Evolutionary conservation across 2,329 filamentous ascomycete species (phyloP), one percentile per base, ranked within the genome.

Genomic region (Microcyclospora tardicrescens): DNA sequence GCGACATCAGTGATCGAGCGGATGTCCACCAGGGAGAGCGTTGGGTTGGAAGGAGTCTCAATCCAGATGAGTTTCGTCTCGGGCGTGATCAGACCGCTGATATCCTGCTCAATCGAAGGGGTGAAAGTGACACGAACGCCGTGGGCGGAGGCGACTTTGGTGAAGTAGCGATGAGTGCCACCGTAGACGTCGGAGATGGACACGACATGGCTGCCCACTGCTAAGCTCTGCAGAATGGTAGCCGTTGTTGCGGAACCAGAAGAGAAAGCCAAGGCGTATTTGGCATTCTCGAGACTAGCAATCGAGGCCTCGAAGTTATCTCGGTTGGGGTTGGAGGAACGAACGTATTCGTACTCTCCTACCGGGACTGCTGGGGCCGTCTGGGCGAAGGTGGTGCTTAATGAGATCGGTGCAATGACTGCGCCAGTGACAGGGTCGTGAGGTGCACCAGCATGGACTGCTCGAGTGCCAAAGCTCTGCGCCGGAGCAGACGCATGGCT

Each of bases 101-200:
- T 79, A 58, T 96, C 84, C 46, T 85, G 70, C 65, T 94, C 89
- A 56, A 98, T 93, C 63, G 79, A 79, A 9, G 86, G 85, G 5
- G 86, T 89, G 63, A 98, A 98, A 36, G 89, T 93, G 45, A 96
- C 91, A 52, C 82, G 77, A 39, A 98, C 85, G 54, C 89, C 85
- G 62, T 98, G 91, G 16, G 91, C 86, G 55, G 84, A 79, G 41
- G 91, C 91, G 36, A 96, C 91, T 67, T 95, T 87, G 49, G 91
- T 98, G 71, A 98, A 98, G 71, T 98, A 98, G 56, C 91, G 76
- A 68, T 98, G 91, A 32, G 91, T 98, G 52, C 91, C 91, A 52
- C 91, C 91, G 62, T 98, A 98, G 53, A 98, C 87, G 61, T 98
- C 91, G 34, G 86, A 93, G 35, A 98, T 85, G 44, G 86, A 95